Conservation (phyloP, 2,329 filamentous ascomycete genomes). For the Blastomyces percursus region DNA sequence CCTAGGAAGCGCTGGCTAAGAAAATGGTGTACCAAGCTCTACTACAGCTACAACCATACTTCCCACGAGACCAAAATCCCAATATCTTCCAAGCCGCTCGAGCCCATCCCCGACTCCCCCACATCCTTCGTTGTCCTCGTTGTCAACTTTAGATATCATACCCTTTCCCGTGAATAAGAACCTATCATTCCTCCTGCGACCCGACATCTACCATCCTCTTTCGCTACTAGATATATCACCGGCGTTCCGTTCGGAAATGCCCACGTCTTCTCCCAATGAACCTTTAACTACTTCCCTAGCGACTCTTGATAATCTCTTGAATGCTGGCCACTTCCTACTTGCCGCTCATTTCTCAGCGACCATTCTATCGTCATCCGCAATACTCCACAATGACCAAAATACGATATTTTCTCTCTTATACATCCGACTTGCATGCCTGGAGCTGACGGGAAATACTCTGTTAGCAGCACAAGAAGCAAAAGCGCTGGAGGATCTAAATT, state of each 20-base stretch:
- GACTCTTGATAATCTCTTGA: slow-evolving; percentile 53
- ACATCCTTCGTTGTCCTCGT: background rate
- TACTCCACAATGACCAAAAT: slow-evolving; percentile 43
- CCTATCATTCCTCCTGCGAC: slow-evolving; percentile 67
- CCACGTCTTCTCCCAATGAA: slow-evolving; percentile 52
- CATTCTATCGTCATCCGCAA: slow-evolving; percentile 33
- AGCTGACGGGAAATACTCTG: slow-evolving; percentile 61
- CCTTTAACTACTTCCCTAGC: slow-evolving; percentile 33
- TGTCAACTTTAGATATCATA: slow-evolving; percentile 2
- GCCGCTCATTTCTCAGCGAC: slow-evolving; percentile 48
- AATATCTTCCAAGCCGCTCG: background rate
- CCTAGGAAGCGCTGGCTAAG: background rate
- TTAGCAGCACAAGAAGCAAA: slow-evolving; percentile 56
- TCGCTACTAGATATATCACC: slow-evolving; percentile 49
- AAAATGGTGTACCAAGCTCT: background rate
- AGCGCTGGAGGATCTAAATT: slow-evolving; percentile 49
- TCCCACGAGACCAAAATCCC: background rate
- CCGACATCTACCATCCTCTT: slow-evolving; percentile 73
- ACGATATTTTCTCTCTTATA: slow-evolving; percentile 70
- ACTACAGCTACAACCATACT: background rate
- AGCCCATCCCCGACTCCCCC: background rate
- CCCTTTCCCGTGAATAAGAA: slow-evolving; percentile 42
- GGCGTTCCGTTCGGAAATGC: slow-evolving; percentile 58
- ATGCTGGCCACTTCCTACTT: slow-evolving; percentile 65
- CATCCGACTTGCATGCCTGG: slow-evolving; percentile 68